Base-by-base conservation (phyloP, 495 filamentous ascomycete genomes). In the Neurospora sp. region DNA sequence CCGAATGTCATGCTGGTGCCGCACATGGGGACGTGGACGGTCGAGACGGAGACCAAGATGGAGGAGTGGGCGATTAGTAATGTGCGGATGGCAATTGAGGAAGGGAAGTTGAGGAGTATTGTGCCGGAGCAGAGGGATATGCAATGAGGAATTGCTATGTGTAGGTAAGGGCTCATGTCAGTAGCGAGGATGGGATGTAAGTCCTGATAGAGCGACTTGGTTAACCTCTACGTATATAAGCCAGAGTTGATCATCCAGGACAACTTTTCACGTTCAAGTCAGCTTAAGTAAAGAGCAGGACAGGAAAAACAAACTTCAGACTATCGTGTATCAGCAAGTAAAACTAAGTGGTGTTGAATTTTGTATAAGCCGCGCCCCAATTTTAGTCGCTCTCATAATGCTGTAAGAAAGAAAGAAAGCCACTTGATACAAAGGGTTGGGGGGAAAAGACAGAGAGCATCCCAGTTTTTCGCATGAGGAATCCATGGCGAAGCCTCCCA, bases 1-100 rank as follows among this genome's bases (percentile, higher is more conserved):
- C 87, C 89, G 4, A 84, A 87, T 39, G 91, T 92, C 39, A 89
- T 95, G 82, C 78, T 96, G 69, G 78, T 94, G 68, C 93, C 93
- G 37, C 93, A 96, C 80, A 92, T 96, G 82, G 93, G 93, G 7
- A 95, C 93, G 0, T 85, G 81, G 75, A 87, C 85, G 1, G 75
- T 82, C 59, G 83, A 89, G 81, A 89, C 88, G 20, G 89, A 92
- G 80, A 88, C 85, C 70, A 90, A 92, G 77, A 94, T 96, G 93
- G 93, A 96, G 81, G 79, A 89, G 53, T 86, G 92, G 84, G 87
- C 89, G 39, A 83, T 94, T 73, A 85, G 88, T 70, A 94, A 94
- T 72, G 75, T 94, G 73, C 82, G 83, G 53, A 84, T 81, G 72
- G 92, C 90, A 7, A 81, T 94, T 35, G 85, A 89, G 70, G 84